Conservation (phyloP, 495 filamentous ascomycete species). For the Lindgomyces ingoldianus region DNA sequence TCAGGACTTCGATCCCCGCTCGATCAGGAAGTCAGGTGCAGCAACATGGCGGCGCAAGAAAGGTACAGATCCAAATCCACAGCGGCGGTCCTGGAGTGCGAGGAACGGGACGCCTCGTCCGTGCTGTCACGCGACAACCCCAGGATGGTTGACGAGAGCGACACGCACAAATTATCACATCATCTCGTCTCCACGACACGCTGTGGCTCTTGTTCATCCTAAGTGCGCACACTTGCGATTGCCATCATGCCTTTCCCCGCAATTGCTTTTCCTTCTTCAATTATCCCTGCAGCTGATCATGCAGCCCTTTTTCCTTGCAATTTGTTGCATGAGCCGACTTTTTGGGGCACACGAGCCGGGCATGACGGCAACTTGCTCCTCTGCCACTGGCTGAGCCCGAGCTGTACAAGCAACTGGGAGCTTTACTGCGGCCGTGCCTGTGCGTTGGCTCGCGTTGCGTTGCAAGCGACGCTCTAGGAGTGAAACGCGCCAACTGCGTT, state of each 20-base stretch:
- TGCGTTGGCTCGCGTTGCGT: conserved; percentile 34
- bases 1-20: conserved; percentile 6
- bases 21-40: conserved; percentile 11
- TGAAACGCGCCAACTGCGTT: conserved; percentile 39
- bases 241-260: conserved; percentile 32
- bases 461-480: conserved; percentile 19
- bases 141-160: not conserved
- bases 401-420: conserved; percentile 15
- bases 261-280: conserved; percentile 37
- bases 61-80: conserved; percentile 18
- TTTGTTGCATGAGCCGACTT: conserved; percentile 32
- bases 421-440: conserved; percentile 24
- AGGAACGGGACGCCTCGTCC: not conserved
- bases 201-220: conserved; percentile 8
- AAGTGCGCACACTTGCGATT: not conserved
- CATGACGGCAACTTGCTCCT: conserved; percentile 2
- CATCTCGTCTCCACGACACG: conserved; percentile 13
- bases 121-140: conserved; percentile 20
- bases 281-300: conserved; percentile 41
- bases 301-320: conserved; percentile 38
- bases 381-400: conserved; percentile 20
- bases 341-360: not conserved
- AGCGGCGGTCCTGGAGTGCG: conserved; percentile 20
- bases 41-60: not conserved
- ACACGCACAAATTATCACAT: not conserved